Percentiles rank a stretch among this genome's conserved stretches.
Conservation (phyloP, 176 grass and related monocot species). For the Oryza brachyantha region DNA sequence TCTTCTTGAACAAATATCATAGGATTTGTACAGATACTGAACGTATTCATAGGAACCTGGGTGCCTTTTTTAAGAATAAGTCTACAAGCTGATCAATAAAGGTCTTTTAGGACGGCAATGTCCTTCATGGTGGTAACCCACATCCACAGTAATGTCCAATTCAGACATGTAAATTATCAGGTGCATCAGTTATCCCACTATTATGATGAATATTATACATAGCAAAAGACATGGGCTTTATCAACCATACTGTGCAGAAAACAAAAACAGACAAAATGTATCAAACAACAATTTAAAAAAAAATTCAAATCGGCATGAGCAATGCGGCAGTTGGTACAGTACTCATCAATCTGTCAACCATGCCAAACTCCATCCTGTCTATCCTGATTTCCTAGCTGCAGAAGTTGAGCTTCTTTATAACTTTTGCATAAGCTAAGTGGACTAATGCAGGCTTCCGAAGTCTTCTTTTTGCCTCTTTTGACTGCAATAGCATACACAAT, state of each 20-base stretch:
- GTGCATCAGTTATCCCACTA: conserved; percentile 22
- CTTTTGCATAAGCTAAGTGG: conserved; percentile 94
- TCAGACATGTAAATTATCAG: too few species aligned
- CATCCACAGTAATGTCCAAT: too few species aligned
- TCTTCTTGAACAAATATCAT: too few species aligned
- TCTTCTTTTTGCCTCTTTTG: conserved; percentile 81
- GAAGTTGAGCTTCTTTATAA: conserved; percentile 97
- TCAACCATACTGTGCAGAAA: conserved; percentile 31
- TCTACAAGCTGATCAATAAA: too few species aligned
- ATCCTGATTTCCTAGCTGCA: conserved; percentile 53
- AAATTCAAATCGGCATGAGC: not conserved
- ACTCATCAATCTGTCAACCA: not conserved
- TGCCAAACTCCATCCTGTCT: conserved; percentile 17
- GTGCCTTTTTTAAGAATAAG: too few species aligned
- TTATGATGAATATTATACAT: conserved; percentile 27
- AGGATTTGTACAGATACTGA: too few species aligned
- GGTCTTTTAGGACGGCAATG: too few species aligned
- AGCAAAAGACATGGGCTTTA: conserved; percentile 14
- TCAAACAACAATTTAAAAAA: conserved; percentile 29
- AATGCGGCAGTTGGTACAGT: conserved; percentile 4
- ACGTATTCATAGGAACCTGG: too few species aligned
- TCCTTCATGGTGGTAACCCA: too few species aligned
- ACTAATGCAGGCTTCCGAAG: conserved; percentile 77
- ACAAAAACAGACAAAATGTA: conserved; percentile 21
- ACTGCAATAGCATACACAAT: conserved; percentile 46